A percentile compares a stretch with the other conserved stretches of the same genome.
Evolutionary conservation across 2,329 filamentous ascomycete species (phyloP).

Genomic region (Colletotrichum liaoningense): DNA sequence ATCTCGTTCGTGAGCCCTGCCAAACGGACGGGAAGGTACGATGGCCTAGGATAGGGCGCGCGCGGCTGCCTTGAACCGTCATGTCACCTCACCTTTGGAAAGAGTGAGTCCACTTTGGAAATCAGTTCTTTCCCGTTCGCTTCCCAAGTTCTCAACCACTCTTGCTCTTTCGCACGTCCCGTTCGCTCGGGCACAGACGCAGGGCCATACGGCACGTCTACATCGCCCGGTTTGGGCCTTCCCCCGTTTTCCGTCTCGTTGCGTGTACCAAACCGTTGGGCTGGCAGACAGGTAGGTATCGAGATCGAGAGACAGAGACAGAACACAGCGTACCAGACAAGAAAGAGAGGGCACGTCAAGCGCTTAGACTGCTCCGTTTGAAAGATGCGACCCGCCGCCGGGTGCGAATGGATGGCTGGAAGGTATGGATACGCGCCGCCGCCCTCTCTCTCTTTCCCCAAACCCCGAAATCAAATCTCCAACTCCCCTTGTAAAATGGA

Average conservation of each 20-base stretch:
- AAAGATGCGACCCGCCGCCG: background rate
- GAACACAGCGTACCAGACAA: background rate
- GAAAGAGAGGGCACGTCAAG: background rate
- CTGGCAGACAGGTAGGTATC: background rate
- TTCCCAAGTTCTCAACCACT: background rate
- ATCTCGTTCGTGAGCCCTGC: constrained; percentile 9
- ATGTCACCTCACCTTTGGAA: constrained; percentile 9
- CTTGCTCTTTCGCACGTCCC: background rate
- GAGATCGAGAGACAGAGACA: background rate
- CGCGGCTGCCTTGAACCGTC: background rate
- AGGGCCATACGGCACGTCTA: background rate
- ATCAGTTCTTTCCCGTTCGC: too few species aligned
- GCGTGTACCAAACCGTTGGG: background rate
- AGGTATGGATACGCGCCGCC: background rate
- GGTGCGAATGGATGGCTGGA: background rate
- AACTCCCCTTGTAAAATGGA: background rate
- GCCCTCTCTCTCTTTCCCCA: background rate
- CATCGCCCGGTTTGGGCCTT: background rate
- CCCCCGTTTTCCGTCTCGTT: constrained; percentile 6
- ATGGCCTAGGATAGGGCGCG: background rate
- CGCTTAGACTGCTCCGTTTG: constrained; percentile 1
- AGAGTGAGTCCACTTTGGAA: constrained; percentile 27
- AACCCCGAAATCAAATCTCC: background rate
- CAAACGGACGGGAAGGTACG: background rate
- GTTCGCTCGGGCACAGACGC: background rate